Conservation (phyloP, 768 basidiomycete species). For the Megacollybia marginata region DNA sequence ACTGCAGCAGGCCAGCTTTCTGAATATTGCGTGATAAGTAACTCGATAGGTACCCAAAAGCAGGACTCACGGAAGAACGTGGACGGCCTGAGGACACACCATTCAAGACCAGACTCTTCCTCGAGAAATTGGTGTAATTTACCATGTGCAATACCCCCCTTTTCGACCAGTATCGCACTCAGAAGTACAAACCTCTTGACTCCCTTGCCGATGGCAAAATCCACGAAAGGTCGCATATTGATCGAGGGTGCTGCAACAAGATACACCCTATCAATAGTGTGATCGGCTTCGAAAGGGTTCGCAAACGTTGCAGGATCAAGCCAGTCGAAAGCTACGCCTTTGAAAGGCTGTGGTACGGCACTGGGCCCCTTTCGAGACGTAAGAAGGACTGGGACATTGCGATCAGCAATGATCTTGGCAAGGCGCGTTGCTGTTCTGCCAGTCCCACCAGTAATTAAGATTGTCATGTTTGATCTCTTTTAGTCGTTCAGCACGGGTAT, state of each 20-base stretch:
- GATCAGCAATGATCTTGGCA: conserved; percentile 17
- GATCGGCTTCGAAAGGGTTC: conserved; percentile 19
- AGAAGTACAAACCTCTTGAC: conserved; percentile 26
- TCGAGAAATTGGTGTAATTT: conserved; percentile 27
- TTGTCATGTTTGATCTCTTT: conserved; percentile 11
- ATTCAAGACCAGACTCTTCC: conserved; percentile 20
- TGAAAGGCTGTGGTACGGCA: conserved; percentile 14
- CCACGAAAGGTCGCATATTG: conserved; percentile 23
- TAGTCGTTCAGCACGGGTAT: too few species aligned
- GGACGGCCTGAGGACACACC: conserved; percentile 26
- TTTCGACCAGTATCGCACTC: conserved; percentile 16
- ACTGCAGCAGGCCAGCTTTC: too few species aligned
- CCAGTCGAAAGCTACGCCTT: conserved; percentile 28
- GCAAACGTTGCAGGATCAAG: conserved; percentile 21
- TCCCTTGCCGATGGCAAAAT: conserved; percentile 21
- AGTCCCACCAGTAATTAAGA: conserved; percentile 28
- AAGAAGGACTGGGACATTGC: conserved; percentile 19
- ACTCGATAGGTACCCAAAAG: too few species aligned
- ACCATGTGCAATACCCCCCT: conserved; percentile 17
- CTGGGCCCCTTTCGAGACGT: conserved; percentile 20
- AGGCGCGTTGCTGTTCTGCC: conserved; percentile 23
- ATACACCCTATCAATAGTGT: conserved; percentile 21
- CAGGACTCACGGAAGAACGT: conserved; percentile 26
- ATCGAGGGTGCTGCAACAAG: conserved; percentile 17
- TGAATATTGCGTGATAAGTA: too few species aligned